phyloP scores from a whole-genome alignment of 192 early-diverging fungal species.

The Haplosporangium gracile region DNA sequence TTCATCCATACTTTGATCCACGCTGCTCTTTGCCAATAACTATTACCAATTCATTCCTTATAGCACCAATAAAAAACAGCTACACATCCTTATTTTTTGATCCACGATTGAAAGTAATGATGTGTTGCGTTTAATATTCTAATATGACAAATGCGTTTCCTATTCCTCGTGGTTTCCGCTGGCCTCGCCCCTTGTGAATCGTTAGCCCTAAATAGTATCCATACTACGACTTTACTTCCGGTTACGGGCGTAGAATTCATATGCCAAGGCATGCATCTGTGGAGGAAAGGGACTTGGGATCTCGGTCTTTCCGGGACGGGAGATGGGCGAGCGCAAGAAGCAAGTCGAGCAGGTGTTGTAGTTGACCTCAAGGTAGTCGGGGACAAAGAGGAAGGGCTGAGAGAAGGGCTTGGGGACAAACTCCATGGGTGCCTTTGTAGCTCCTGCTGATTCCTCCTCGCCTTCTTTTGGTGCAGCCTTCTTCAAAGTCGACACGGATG shows the following conservation, averaged over 20 bases:
- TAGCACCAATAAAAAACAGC: no score
- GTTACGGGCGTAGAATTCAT: conserved; percentile 88
- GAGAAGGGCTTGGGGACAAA: conserved; percentile 81
- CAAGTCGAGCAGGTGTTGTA: conserved; percentile 93
- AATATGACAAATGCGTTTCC: background rate
- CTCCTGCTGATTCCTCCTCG: conserved; percentile 35
- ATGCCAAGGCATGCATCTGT: conserved; percentile 89
- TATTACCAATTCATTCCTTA: no score
- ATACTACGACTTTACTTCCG: conserved; percentile 38
- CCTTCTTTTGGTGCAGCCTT: conserved; percentile 58
- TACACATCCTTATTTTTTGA: no score
- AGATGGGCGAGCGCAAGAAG: conserved; percentile 90
- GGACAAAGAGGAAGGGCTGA: conserved; percentile 96
- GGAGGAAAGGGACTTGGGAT: conserved; percentile 96
- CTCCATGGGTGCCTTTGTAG: conserved; percentile 52
- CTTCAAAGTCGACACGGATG: conserved; percentile 73
- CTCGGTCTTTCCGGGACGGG: conserved; percentile 87
- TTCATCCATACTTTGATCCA: background rate
- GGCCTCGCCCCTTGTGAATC: background rate
- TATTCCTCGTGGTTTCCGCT: background rate
- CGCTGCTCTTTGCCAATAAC: background rate
- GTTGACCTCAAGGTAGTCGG: conserved; percentile 97
- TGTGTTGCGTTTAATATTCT: conserved; percentile 5
- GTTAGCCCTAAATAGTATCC: background rate
- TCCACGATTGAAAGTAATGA: background rate